These are phyloP conservation scores for Clonostachys chloroleuca DNA, from an alignment of 2,329 filamentous ascomycete species.

Conservation along the genomic window DNA sequence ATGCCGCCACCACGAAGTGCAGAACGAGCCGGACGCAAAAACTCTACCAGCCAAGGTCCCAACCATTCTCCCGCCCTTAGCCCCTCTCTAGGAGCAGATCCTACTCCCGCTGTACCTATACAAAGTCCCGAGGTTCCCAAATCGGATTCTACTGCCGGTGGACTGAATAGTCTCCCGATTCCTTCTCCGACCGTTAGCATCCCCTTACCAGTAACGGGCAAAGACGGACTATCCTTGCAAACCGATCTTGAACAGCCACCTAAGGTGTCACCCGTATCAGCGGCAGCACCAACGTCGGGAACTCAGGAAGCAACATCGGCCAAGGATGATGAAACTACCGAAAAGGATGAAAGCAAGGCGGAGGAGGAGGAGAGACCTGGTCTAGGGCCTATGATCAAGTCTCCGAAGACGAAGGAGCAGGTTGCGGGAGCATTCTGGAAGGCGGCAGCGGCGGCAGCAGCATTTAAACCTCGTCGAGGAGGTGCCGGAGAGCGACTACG, in stretches of 20 bases:
- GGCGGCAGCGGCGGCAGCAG: constrained; percentile 63
- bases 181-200: too few relatives aligned
- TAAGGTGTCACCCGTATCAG: constrained; percentile 7
- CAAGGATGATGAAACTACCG: constrained; percentile 6
- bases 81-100: too few relatives aligned
- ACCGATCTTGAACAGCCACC: constrained; percentile 7
- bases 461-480: constrained; percentile 83
- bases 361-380: constrained; percentile 56
- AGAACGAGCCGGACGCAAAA: constrained; percentile 21
- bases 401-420: constrained; percentile 68
- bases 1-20: constrained; percentile 47
- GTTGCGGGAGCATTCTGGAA: constrained; percentile 75
- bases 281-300: too few relatives aligned
- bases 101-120: too few relatives aligned
- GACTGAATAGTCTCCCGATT: too few relatives aligned
- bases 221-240: constrained; percentile 5
- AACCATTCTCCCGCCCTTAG: too few relatives aligned
- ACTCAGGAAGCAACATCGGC: too few relatives aligned
- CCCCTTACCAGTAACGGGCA: too few relatives aligned
- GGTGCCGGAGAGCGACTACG: constrained; percentile 79
- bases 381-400: constrained; percentile 86
- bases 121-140: too few relatives aligned
- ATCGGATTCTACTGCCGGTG: too few relatives aligned
- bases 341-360: constrained; percentile 1
- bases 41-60: too few relatives aligned